Evolutionary conservation across 129 eudicot species (phyloP), one percentile per base, ranked within the genome.

Genomic region (Artemisia argyi): DNA sequence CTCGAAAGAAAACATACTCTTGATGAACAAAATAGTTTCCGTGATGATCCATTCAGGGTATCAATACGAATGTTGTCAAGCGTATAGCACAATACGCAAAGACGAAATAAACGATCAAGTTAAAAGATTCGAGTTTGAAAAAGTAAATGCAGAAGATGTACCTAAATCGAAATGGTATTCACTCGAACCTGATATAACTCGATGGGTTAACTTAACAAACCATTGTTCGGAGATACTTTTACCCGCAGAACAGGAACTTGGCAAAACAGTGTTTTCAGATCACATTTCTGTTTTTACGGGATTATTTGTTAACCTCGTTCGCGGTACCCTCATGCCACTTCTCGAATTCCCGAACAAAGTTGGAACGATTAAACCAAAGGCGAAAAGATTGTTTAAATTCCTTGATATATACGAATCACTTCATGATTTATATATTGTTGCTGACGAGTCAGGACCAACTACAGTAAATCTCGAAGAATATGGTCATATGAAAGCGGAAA

Each of bases 351-450:
- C 85, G 0, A 96, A 67, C 49, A 85, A 86, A 0, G 77, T 91
- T 0, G 72, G 90, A 2, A 73, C 61, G 68, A 81, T 86, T 7
- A 85, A 85, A 65, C 80, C 95, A 1, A 82, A 92, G 2, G 77
- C 92, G 2, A 96, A 93, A 69, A 83, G 90, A 28, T 77, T 89
- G 44, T 90, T 93, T 64, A 93, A 85, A 56, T 86, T 85, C 73
- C 78, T 93, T 1, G 96, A 93, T 51, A 81, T 89, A 79, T 83
- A 82, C 61, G 95, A 83, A 52, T 56, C 96, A 3, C 80, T 93
- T 1, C 81, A 83, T 6, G 80, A 77, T 11, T 78, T 93, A 5
- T 61, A 57, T 8, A 51, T 72, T 0, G 65, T 79, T 0, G 14
- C 81, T 7, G 71, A 69, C 0, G 48, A 77, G 0, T 66, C 89